Evolutionary conservation across 2,329 filamentous ascomycete species (phyloP).

Genomic region (Fusarium veterinarium): DNA sequence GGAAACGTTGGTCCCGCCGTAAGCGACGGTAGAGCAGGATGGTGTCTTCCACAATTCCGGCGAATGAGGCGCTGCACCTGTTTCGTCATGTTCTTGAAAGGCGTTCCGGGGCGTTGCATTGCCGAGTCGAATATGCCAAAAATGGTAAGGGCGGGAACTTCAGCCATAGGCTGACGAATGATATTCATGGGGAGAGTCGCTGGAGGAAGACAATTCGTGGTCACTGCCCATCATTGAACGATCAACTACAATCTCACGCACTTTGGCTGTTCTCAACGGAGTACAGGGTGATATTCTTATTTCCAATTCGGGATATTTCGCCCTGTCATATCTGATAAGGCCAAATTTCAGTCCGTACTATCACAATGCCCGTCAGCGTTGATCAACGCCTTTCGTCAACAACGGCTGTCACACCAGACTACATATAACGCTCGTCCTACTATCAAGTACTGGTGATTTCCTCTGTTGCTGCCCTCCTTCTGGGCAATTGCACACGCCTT

Average conservation of each 20-base stretch:
- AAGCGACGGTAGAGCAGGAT: slow-evolving; percentile 39
- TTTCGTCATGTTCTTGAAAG: slow-evolving; percentile 38
- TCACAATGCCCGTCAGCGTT: neutral
- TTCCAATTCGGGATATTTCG: slow-evolving; percentile 4
- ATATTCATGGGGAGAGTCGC: neutral
- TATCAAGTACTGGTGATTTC: neutral
- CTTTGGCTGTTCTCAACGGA: neutral
- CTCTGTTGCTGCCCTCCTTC: slow-evolving; percentile 1
- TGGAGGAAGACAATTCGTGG: neutral
- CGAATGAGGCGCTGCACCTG: slow-evolving; percentile 20
- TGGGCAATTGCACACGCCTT: slow-evolving; percentile 19
- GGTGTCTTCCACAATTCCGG: slow-evolving; percentile 9
- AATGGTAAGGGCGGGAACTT: slow-evolving; percentile 5
- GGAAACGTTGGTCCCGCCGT: slow-evolving; percentile 42
- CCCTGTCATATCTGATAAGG: slow-evolving; percentile 27
- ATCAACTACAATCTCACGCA: neutral
- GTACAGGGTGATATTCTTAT: slow-evolving; percentile 10
- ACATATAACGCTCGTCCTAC: slow-evolving; percentile 3
- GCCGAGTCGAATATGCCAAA: neutral
- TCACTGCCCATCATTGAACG: neutral
- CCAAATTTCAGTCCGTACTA: neutral
- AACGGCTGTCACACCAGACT: slow-evolving; percentile 12
- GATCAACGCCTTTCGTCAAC: slow-evolving; percentile 8
- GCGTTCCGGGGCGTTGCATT: slow-evolving; percentile 27
- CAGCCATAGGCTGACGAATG: slow-evolving; percentile 7